Conservation (phyloP, 768 basidiomycete species). For the Xerocomus brunneocitrinus region DNA sequence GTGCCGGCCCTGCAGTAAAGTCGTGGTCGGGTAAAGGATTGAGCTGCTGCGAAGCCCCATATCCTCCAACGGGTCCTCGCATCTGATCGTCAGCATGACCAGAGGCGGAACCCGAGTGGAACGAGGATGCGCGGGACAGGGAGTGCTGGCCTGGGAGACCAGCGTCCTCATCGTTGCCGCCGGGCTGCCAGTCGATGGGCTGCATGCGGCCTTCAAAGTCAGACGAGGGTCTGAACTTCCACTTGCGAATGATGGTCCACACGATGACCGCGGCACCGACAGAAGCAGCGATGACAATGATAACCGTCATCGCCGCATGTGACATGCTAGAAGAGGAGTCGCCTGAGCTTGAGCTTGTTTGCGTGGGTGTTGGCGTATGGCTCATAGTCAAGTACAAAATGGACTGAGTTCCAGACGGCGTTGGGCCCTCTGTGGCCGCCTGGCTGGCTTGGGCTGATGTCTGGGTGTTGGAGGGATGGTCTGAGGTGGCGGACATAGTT, state of each 20-base stretch:
- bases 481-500: slow-evolving; percentile 12
- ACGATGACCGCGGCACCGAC: slow-evolving; percentile 66
- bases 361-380: slow-evolving; percentile 18
- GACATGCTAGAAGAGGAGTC: slow-evolving; percentile 36
- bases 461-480: slow-evolving; percentile 12
- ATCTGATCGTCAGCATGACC: slow-evolving; percentile 33
- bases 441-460: slow-evolving; percentile 14
- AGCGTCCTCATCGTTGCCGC: slow-evolving; percentile 39
- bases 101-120: slow-evolving; percentile 48
- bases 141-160: slow-evolving; percentile 44
- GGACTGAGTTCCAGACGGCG: slow-evolving; percentile 60
- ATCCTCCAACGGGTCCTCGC: slow-evolving; percentile 15
- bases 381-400: slow-evolving; percentile 35
- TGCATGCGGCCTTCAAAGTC: slow-evolving; percentile 81
- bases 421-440: slow-evolving; percentile 34
- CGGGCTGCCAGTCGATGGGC: slow-evolving; percentile 87
- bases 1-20: slow-evolving; percentile 59
- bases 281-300: slow-evolving; percentile 67
- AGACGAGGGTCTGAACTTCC: slow-evolving; percentile 80
- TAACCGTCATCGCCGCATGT: slow-evolving; percentile 46
- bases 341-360: slow-evolving; percentile 11
- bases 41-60: slow-evolving; percentile 21
- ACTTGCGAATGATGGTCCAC: slow-evolving; percentile 91
- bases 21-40: slow-evolving; percentile 66
- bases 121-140: slow-evolving; percentile 61